Evolutionary conservation across 2,329 filamentous ascomycete species (phyloP).

Genomic region (Didymella pinodella): DNA sequence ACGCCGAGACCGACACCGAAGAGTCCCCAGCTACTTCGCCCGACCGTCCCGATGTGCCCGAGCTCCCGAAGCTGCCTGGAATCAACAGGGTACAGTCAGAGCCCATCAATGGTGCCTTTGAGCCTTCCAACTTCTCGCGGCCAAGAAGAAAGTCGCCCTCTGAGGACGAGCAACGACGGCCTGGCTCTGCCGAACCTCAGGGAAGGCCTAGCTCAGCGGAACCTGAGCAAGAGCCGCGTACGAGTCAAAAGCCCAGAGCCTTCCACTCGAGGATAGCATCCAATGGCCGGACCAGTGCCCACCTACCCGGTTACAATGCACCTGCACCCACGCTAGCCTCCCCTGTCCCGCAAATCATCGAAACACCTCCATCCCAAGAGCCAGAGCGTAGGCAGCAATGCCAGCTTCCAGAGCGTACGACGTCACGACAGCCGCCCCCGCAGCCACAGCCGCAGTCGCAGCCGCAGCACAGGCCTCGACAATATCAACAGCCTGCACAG

Average conservation of each 20-base stretch:
- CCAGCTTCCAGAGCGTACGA: conserved; percentile 61
- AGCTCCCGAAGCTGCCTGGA: conserved; percentile 52
- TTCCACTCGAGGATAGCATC: conserved; percentile 66
- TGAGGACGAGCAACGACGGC: conserved; percentile 30
- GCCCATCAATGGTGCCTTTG: conserved; percentile 57
- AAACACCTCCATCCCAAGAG: conserved; percentile 63
- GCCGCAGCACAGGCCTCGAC: conserved; percentile 42
- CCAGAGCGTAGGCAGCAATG: conserved; percentile 37
- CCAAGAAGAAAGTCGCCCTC: conserved; percentile 53
- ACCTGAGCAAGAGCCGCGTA: conserved; percentile 42
- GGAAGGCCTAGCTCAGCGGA: conserved; percentile 28
- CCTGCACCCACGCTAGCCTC: conserved; percentile 22
- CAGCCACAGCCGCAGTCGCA: conserved; percentile 20
- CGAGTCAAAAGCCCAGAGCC: conserved; percentile 53
- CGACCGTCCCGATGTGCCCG: conserved; percentile 51
- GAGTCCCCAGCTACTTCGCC: conserved; percentile 61
- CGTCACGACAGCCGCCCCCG: conserved; percentile 53
- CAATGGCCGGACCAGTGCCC: conserved; percentile 64
- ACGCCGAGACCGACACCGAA: conserved; percentile 68
- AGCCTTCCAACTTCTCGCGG: conserved; percentile 66
- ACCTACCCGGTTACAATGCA: conserved; percentile 57
- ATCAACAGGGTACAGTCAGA: conserved; percentile 75
- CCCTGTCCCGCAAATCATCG: conserved; percentile 67
- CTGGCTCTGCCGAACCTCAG: conserved; percentile 39
- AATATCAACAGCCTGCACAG: conserved; percentile 44